Base-by-base conservation (phyloP, 768 basidiomycete species). In the Suillus occidentalis region DNA sequence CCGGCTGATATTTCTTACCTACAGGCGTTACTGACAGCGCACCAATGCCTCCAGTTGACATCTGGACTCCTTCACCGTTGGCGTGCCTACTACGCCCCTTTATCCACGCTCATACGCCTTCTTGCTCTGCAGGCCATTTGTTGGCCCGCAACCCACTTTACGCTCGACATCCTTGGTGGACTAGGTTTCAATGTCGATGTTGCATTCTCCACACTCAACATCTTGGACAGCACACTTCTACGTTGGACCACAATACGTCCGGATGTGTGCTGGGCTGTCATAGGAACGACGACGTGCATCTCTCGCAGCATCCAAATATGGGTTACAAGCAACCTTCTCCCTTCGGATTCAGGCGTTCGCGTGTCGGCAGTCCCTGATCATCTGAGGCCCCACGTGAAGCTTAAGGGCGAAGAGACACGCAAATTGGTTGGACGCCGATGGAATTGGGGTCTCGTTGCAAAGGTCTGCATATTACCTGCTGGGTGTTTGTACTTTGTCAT, bases 101-200 rank as follows among this genome's bases (percentile, higher is more conserved):
- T 93, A 34, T 86, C 96, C 5, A 94, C 95, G 2, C 86, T 98
- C 67, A 91, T 97, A 71, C 90, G 97, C 18, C 87, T 98, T 5
- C 83, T 98, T 63, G 96, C 94, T 0, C 82, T 99, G 0, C 97
- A 98, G 73, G 92, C 93, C 20, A 95, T 99, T 65, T 98, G 96
- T 78, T 98, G 95, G 95, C 94, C 94, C 2, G 89, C 93, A 4
- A 97, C 95, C 6, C 91, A 94, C 68, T 76, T 94, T 45, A 96
- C 94, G 1, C 86, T 97, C 39, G 84, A 82, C 61, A 78, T 95
- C 59, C 82, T 98, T 53, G 88, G 89, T 37, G 69, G 66, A 25
- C 65, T 76, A 2, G 75, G 76, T 6, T 28, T 72, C 0, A 69
- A 75, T 42, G 9, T 60, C 6, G 49, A 66, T 4, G 47, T 65